Percentiles rank a stretch among this genome's conserved stretches.
phyloP scores from a whole-genome alignment of 2,329 filamentous ascomycete species.

The Venturiaceae sp. region DNA sequence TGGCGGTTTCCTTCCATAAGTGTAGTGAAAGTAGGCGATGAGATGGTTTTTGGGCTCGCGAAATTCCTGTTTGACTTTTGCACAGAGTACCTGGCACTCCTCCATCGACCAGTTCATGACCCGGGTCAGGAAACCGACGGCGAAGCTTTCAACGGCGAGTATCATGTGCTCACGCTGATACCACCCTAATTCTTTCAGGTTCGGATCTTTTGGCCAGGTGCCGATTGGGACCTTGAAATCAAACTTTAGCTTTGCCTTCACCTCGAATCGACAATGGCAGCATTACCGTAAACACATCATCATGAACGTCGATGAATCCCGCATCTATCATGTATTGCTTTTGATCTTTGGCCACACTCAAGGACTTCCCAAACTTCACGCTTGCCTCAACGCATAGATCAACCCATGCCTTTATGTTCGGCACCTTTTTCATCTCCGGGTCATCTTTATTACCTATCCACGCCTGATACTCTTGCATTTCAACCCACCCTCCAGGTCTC shows the following conservation, averaged over 20 bases:
- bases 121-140: neutral
- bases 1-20: constrained; percentile 6
- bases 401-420: neutral
- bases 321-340: constrained; percentile 27
- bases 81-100: constrained; percentile 4
- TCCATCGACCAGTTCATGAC: neutral
- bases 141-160: neutral
- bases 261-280: no score
- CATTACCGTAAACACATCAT: constrained; percentile 14
- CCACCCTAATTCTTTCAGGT: constrained; percentile 22
- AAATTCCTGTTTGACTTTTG: neutral
- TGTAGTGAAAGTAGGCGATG: neutral
- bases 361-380: constrained; percentile 1
- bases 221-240: constrained; percentile 23
- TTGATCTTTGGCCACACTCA: neutral
- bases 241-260: neutral
- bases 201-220: constrained; percentile 20
- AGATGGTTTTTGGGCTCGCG: constrained; percentile 2
- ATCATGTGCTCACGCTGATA: constrained; percentile 8
- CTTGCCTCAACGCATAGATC: neutral
- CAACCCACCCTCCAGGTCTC: constrained; percentile 19
- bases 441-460: constrained; percentile 9
- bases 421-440: constrained; percentile 8
- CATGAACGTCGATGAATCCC: constrained; percentile 35
- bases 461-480: constrained; percentile 17